Conservation (phyloP, 2,329 filamentous ascomycete species). For the Cucurbitaria berberidis region DNA sequence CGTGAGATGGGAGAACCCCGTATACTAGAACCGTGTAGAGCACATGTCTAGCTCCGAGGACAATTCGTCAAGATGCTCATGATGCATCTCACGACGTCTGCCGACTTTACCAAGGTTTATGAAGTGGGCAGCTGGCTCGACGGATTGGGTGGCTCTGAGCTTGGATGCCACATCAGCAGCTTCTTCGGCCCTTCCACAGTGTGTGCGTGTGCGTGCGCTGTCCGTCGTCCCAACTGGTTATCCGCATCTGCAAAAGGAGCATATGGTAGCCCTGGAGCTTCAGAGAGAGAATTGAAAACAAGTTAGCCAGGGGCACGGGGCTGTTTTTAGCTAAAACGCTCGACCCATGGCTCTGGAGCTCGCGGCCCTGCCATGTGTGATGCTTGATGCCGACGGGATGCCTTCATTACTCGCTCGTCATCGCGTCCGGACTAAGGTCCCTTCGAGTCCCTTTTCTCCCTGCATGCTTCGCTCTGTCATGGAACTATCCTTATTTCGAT, state of each 20-base stretch:
- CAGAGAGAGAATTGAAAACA: background rate
- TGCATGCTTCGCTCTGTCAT: conserved; percentile 19
- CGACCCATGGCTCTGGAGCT: conserved; percentile 25
- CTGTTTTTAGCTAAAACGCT: conserved; percentile 19
- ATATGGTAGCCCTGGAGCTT: conserved; percentile 1
- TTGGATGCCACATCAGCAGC: background rate
- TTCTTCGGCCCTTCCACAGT: background rate
- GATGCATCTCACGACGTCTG: background rate
- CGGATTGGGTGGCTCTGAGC: background rate
- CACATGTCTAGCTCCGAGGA: background rate
- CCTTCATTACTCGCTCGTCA: conserved; percentile 34
- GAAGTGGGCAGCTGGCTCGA: background rate
- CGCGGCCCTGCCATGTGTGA: conserved; percentile 27
- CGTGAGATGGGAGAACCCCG: background rate
- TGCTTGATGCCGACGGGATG: conserved; percentile 15
- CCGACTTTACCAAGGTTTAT: background rate
- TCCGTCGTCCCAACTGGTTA: background rate
- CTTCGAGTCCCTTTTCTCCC: conserved; percentile 23
- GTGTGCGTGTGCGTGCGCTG: background rate
- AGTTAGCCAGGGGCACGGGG: conserved; percentile 15
- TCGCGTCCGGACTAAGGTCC: conserved; percentile 20
- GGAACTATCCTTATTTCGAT: conserved; percentile 17
- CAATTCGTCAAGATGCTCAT: background rate
- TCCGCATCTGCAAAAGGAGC: background rate
- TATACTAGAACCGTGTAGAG: background rate